Evolutionary conservation across 139 green algal species (phyloP).

Genomic region (Chlorella ohadii): DNA sequence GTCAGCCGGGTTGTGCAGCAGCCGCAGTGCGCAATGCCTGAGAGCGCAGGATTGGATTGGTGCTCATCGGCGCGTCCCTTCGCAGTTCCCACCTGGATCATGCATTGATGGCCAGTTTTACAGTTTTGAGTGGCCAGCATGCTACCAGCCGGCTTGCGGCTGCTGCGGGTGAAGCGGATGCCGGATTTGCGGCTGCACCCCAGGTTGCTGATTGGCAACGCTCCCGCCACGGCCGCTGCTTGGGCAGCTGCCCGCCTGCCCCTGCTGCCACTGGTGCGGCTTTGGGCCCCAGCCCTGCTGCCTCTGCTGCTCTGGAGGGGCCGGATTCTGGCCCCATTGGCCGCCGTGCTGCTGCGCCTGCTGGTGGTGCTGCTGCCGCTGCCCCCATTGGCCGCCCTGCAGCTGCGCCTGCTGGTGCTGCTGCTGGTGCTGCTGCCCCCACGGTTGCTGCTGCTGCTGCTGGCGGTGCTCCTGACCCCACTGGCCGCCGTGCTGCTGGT

Average conservation of each 20-base stretch:
- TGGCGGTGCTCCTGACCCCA: neutral
- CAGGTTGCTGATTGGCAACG: too few species aligned
- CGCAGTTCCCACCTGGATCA: too few species aligned
- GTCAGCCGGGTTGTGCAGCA: too few species aligned
- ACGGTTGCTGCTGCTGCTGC: neutral
- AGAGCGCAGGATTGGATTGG: too few species aligned
- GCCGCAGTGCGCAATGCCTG: too few species aligned
- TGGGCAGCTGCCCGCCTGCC: neutral
- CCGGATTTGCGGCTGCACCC: neutral
- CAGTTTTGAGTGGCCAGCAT: neutral
- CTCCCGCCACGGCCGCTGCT: neutral
- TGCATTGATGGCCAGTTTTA: too few species aligned
- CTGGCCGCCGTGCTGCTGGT: slow-evolving; percentile 9
- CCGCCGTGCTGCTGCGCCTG: neutral
- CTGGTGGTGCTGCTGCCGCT: neutral
- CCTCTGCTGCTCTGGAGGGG: neutral
- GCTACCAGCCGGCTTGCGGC: neutral
- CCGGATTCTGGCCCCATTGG: neutral
- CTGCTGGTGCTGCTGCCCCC: neutral
- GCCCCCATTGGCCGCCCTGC: neutral
- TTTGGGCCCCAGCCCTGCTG: neutral
- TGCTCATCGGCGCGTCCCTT: too few species aligned
- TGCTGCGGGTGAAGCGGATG: neutral
- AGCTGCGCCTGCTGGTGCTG: neutral
- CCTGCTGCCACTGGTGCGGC: neutral